These are phyloP conservation scores for Rhytidiadelphus loreus DNA, from an alignment of 225 moss, liverwort and hornwort species.

Conservation along the genomic window DNA sequence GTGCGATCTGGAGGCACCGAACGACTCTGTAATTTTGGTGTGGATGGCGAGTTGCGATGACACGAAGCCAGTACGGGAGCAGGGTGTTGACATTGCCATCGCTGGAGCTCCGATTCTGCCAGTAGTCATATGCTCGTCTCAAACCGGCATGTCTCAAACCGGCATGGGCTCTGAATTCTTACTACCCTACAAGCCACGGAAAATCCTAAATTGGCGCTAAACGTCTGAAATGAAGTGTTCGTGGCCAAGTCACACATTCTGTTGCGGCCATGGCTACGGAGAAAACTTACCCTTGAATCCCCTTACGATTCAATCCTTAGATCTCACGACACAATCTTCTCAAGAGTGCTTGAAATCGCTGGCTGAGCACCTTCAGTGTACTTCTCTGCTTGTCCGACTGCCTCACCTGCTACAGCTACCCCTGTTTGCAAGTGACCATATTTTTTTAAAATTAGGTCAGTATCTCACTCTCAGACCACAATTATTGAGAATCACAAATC, in stretches of 20 bases:
- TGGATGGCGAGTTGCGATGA: background rate
- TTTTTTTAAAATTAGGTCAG: background rate
- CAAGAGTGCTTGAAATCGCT: background rate
- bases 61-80: background rate
- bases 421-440: background rate
- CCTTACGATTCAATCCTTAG: background rate
- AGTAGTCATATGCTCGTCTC: background rate
- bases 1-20: background rate
- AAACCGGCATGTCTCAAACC: background rate
- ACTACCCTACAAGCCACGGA: background rate
- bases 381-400: background rate
- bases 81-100: slow-evolving; percentile 3
- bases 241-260: background rate
- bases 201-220: background rate
- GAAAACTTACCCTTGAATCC: slow-evolving; percentile 37
- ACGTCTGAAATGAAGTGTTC: background rate
- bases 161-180: background rate
- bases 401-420: background rate
- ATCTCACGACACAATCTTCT: background rate
- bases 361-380: background rate
- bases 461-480: background rate
- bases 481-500: background rate
- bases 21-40: background rate
- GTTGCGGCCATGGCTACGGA: background rate
- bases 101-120: background rate